Base-by-base conservation (phyloP, 1,139 yeast species). In the Candida glucosophila region DNA sequence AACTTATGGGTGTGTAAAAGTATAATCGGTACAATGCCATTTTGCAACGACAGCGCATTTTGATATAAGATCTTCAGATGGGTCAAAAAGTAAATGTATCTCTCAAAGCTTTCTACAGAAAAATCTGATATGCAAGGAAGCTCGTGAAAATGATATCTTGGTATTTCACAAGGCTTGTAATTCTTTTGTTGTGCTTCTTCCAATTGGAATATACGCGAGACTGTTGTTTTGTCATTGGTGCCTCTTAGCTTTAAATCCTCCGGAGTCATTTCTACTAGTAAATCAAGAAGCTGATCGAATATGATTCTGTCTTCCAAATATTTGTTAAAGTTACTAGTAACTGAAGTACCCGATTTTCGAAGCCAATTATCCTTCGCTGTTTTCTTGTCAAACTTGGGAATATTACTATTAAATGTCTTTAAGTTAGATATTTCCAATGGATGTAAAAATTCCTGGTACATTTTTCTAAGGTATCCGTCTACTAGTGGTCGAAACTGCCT, bases 21-120 rank as follows among this genome's bases (percentile, higher is more conserved):
- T 12, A 64, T 56, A 23, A 57, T 59, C 6, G 64, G 58, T 3
- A 65, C 47, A 1, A 58, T 34, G 3, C 71, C 71, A 20, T 48
- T 45, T 19, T 42, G 43, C 19, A 62, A 39, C 8, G 67, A 58
- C 36, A 52, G 52, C 3, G 64, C 53, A 30, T 58, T 58, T 20
- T 46, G 39, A 37, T 55, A 62, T n/a, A 48, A 43, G 14, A 54
- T 42, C 20, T 40, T 48, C 35, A 42, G 40, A 31, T 63, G 67
- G 1, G 68, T 59, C 16, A 65, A 38, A 20, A 44, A 43, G 31
- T 60, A 54, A 12, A 64, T 57, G 29, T 58, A 64, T 20, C 55
- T 43, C 23, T 50, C 50, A 32, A 65, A 64, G n/a, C 33, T 30
- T 8, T 48, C 49, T n/a, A 33, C 26, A 0, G 58, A 50, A 20